These are phyloP conservation scores for Plasmodium fragile DNA, from an alignment of 169 alveolate species.

Conservation along the genomic window DNA sequence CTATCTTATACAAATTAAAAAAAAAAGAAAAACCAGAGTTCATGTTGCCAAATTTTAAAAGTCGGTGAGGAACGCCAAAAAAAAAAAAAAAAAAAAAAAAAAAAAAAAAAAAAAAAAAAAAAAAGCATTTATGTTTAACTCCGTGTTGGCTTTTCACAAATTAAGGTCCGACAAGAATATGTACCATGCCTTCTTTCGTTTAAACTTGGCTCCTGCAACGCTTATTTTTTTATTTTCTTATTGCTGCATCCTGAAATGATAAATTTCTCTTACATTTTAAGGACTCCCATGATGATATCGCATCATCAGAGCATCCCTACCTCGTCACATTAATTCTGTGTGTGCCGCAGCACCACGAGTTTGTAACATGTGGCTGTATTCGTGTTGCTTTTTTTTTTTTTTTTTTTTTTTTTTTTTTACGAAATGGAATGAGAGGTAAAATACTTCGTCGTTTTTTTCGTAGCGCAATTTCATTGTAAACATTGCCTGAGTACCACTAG, in stretches of 20 bases:
- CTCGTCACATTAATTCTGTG: neutral
- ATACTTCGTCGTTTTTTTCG: neutral
- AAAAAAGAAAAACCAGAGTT: neutral
- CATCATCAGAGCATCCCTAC: neutral
- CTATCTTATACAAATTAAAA: neutral
- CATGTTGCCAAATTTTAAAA: neutral
- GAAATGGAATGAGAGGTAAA: neutral
- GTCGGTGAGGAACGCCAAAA: neutral
- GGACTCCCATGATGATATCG: neutral
- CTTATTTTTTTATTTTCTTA: too few relatives aligned
- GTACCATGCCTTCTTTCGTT: neutral
- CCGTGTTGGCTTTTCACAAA: neutral
- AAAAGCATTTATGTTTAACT: neutral
- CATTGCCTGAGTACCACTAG: neutral
- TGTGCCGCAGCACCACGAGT: neutral
- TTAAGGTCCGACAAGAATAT: neutral
- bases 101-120: neutral
- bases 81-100: conserved; percentile 1
- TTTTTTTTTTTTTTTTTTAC: neutral
- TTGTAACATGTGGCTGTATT: neutral
- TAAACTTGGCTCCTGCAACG: neutral
- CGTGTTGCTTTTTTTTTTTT: neutral
- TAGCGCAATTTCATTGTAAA: neutral
- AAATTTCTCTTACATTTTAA: neutral
- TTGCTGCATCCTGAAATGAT: neutral